Evolutionary conservation across 345 rosid genomes (phyloP), one percentile per base, ranked within the genome.

Genomic region (Corymbia maculata): DNA sequence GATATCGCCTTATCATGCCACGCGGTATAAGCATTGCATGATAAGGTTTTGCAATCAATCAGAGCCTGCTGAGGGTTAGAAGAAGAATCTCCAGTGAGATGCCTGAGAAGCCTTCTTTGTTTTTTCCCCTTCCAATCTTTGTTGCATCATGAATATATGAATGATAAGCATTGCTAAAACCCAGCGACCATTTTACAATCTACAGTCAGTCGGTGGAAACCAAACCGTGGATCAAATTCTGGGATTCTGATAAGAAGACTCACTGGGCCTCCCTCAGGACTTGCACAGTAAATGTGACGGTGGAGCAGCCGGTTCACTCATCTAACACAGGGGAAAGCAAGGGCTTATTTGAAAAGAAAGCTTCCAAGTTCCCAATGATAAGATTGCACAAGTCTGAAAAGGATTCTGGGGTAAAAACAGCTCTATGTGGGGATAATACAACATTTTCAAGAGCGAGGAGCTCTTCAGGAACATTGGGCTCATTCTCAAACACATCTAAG

Each of bases 401-500:
- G 32, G 91, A 89, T 88, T 95, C 96, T 6, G 88, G 86, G 11
- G 96, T 93, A 51, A 89, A 36, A 7, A 82, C 91, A 16, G 94
- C 96, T 13, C 13, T 0, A 30, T 91, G 95, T 1, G 94, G 94
- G 3, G 94, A 91, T 55, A 94, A 75, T 4, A 94, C 94, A 15
- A 93, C 94, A 66, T 92, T 92, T 32, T 93, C 93, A 90, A 93
- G 61, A 12, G 53, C 88, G 52, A 89, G 89, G 4, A 93, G 90
- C 87, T 92, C 92, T 53, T 88, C 8, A 50, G 94, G 94, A 80
- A 93, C 93, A 66, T 86, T 6, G n/a, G 95, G 94, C 87, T 94
- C 96, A 47, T 93, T 70, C 92, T 93, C 94, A 86, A 93, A 94
- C 89, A 94, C 95, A 49, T 94, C 96, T 85, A 94, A 88, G 3